Percentiles rank a stretch among this genome's conserved stretches.
phyloP scores from a whole-genome alignment of 768 basidiomycete species.

The Clathrus columnatus region DNA sequence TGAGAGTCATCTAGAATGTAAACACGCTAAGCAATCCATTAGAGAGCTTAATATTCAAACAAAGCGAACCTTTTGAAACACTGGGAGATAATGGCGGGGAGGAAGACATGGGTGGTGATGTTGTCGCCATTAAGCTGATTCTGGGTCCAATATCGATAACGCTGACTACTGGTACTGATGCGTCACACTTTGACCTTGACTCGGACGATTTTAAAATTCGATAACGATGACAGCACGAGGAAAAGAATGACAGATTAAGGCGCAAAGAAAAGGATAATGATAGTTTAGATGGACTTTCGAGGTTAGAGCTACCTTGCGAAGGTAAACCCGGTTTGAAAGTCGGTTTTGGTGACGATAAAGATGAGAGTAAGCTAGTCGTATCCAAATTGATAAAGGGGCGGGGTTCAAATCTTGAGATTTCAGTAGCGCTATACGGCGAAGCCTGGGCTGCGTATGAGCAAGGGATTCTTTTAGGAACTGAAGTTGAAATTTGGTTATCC shows the following conservation, averaged over 20 bases:
- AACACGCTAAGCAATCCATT: background rate
- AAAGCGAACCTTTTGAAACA: constrained; percentile 4
- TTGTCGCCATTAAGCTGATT: background rate
- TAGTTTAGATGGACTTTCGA: background rate
- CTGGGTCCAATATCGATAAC: background rate
- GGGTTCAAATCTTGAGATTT: too few species aligned
- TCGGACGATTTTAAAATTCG: background rate
- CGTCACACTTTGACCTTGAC: too few species aligned
- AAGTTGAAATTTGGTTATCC: too few species aligned
- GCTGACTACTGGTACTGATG: too few species aligned
- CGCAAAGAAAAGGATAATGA: background rate
- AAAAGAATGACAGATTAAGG: background rate
- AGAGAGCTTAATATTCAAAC: background rate
- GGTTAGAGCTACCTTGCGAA: background rate
- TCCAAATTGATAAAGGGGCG: too few species aligned
- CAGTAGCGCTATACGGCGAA: too few species aligned
- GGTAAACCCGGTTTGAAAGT: background rate
- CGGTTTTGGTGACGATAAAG: too few species aligned
- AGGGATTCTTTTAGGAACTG: too few species aligned
- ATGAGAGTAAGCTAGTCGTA: too few species aligned
- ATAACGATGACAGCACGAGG: background rate
- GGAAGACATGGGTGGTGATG: background rate
- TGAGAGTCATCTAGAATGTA: background rate
- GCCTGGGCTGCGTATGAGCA: too few species aligned
- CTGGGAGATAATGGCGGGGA: constrained; percentile 2